Percentiles rank a stretch among this genome's conserved stretches.
These are phyloP conservation scores for Hapsidospora chrysogenum DNA, from an alignment of 495 filamentous ascomycete genomes.

Conservation along the genomic window DNA sequence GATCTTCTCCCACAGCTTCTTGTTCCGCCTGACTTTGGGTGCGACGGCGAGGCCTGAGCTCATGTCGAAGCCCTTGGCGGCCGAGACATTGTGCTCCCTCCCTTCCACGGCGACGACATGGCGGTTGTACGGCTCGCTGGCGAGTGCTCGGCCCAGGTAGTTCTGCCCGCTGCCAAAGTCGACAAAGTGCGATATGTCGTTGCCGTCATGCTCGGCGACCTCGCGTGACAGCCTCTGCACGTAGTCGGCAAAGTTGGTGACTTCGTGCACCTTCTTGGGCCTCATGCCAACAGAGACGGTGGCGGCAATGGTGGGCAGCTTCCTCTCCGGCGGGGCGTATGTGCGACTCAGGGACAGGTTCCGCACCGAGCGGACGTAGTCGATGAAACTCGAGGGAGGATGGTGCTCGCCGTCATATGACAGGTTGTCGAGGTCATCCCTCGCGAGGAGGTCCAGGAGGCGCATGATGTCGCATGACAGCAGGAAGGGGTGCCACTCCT, in stretches of 20 bases:
- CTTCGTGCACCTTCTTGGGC: conserved; percentile 89
- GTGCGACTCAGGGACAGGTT: conserved; percentile 49
- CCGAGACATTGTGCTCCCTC: conserved; percentile 65
- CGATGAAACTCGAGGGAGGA: conserved; percentile 43
- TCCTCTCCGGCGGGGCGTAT: conserved; percentile 25
- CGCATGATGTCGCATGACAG: conserved; percentile 48
- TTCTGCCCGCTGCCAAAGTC: conserved; percentile 96
- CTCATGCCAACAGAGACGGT: conserved; percentile 84
- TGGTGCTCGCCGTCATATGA: conserved; percentile 12
- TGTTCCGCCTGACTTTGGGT: conserved; percentile 53
- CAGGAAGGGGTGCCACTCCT: conserved; percentile 70
- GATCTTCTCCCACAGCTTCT: conserved; percentile 47
- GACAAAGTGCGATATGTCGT: conserved; percentile 66
- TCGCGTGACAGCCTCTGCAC: conserved; percentile 37
- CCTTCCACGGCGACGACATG: conserved; percentile 86
- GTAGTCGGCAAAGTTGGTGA: conserved; percentile 42
- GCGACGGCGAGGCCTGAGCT: conserved; percentile 51
- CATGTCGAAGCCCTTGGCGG: conserved; percentile 69
- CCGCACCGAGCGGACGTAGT: conserved; percentile 62
- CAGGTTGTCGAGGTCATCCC: conserved; percentile 43
- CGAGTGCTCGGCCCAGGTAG: conserved; percentile 78
- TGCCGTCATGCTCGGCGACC: conserved; percentile 19
- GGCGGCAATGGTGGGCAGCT: conserved; percentile 37
- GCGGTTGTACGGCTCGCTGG: conserved; percentile 67
- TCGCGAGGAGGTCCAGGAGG: conserved; percentile 62